A percentile compares a stretch with the other conserved stretches of the same genome.
Conservation (phyloP, 2,329 filamentous ascomycete species). For the Hymenoscyphus occultus region DNA sequence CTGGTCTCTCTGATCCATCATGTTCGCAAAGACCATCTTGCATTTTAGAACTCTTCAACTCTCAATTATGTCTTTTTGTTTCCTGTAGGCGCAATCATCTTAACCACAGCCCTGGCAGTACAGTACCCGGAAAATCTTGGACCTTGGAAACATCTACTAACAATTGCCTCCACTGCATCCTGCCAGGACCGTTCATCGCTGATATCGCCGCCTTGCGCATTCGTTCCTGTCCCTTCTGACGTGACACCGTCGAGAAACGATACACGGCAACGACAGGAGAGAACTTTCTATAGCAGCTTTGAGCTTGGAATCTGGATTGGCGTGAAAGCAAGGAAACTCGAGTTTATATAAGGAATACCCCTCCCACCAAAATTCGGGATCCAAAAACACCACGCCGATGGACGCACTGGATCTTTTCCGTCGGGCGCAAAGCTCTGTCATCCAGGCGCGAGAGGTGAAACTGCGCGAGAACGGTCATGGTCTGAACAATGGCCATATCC, state of each 20-base stretch:
- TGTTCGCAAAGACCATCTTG: background rate
- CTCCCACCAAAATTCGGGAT: background rate
- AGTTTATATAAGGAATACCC: conserved; percentile 10
- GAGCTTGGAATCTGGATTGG: conserved; percentile 22
- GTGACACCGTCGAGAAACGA: conserved; percentile 1
- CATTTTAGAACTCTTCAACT: background rate
- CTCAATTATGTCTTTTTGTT: background rate
- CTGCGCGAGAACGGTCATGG: conserved; percentile 29
- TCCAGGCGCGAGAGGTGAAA: conserved; percentile 34
- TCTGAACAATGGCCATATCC: no score
- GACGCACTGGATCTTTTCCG: conserved; percentile 59
- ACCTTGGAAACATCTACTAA: background rate
- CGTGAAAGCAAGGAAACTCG: conserved; percentile 22
- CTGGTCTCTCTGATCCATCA: background rate
- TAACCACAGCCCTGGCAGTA: background rate
- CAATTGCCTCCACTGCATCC: background rate
- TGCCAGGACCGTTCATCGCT: background rate
- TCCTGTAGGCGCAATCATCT: background rate
- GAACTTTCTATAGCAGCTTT: background rate
- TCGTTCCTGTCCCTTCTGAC: background rate
- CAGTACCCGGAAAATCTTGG: background rate
- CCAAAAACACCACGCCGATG: conserved; percentile 43
- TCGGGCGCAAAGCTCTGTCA: conserved; percentile 49
- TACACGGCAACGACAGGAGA: background rate
- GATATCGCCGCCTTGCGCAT: background rate